phyloP scores from a whole-genome alignment of 352 stramenopile species.

The Globisporangium nodosum region DNA sequence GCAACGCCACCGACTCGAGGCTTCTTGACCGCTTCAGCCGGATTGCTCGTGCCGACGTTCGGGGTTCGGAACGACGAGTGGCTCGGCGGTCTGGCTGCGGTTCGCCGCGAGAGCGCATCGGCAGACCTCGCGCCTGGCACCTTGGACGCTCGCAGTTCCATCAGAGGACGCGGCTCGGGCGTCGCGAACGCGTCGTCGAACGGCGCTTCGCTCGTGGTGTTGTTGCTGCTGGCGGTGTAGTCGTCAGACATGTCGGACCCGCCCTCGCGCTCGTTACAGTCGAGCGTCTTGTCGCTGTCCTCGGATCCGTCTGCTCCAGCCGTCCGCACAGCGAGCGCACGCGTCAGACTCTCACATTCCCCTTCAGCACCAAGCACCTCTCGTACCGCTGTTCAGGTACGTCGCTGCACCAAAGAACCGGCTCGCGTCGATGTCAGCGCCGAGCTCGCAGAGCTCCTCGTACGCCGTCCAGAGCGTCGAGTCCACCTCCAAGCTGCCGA shows the following conservation, averaged over 20 bases:
- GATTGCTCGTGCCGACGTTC: constrained; percentile 14
- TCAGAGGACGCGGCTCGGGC: constrained; percentile 19
- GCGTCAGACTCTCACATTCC: neutral
- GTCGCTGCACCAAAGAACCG: constrained; percentile 57
- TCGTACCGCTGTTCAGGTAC: constrained; percentile 28
- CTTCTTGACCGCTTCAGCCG: constrained; percentile 49
- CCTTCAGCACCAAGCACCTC: too few relatives aligned
- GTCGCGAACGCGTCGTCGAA: constrained; percentile 25
- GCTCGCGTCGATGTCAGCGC: constrained; percentile 57
- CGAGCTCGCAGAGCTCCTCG: constrained; percentile 91
- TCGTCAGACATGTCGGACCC: constrained; percentile 9
- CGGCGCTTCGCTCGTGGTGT: constrained; percentile 18
- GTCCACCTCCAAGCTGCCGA: constrained; percentile 83
- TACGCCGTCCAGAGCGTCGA: constrained; percentile 91
- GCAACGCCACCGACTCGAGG: constrained; percentile 28
- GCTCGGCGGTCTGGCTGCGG: constrained; percentile 8
- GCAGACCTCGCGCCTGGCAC: neutral
- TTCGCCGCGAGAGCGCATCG: neutral
- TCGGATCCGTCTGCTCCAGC: constrained; percentile 5
- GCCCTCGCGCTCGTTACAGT: constrained; percentile 14
- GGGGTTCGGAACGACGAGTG: constrained; percentile 32
- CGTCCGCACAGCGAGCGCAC: too few relatives aligned
- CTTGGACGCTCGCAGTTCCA: constrained; percentile 20
- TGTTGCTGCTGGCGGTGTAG: constrained; percentile 18
- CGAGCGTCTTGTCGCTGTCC: constrained; percentile 10